A percentile compares a stretch with the other conserved stretches of the same genome.
Conservation (phyloP, 2,329 filamentous ascomycete genomes). For the Lachnellula arida region DNA sequence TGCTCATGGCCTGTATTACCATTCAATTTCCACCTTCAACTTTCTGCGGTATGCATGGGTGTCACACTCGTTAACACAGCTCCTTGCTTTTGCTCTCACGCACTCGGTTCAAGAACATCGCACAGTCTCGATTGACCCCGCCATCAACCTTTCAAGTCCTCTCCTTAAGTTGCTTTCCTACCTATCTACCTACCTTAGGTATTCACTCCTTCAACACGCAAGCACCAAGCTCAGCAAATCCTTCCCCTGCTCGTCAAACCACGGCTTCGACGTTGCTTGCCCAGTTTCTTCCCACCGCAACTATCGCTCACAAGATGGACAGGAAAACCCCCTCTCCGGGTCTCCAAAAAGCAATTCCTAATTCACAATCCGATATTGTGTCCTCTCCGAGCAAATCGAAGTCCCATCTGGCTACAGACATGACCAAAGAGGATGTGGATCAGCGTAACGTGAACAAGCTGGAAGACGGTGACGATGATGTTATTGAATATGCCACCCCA, state of each 20-base stretch:
- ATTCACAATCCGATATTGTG: background rate
- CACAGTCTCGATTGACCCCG: too few species aligned
- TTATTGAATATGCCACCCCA: slow-evolving; percentile 15
- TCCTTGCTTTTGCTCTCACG: too few species aligned
- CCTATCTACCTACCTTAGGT: too few species aligned
- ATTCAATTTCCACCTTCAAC: background rate
- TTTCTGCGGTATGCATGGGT: background rate
- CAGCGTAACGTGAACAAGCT: slow-evolving; percentile 7
- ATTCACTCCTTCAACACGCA: too few species aligned
- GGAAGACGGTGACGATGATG: slow-evolving; percentile 6
- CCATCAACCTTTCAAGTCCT: too few species aligned
- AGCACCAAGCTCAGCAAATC: background rate
- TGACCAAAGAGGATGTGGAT: background rate
- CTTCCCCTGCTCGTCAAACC: slow-evolving; percentile 5
- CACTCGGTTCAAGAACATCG: too few species aligned
- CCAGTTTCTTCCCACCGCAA: slow-evolving; percentile 24
- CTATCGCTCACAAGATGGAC: slow-evolving; percentile 28
- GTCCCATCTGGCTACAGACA: background rate
- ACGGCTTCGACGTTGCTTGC: slow-evolving; percentile 26
- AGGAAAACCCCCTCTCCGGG: background rate
- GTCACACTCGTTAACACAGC: too few species aligned
- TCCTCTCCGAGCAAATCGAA: background rate
- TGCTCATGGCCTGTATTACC: background rate
- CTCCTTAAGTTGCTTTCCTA: too few species aligned
- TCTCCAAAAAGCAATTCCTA: background rate